Evolutionary conservation across 2,329 filamentous ascomycete genomes (phyloP), one percentile per base, ranked within the genome.

Genomic region (Geosmithia flava): DNA sequence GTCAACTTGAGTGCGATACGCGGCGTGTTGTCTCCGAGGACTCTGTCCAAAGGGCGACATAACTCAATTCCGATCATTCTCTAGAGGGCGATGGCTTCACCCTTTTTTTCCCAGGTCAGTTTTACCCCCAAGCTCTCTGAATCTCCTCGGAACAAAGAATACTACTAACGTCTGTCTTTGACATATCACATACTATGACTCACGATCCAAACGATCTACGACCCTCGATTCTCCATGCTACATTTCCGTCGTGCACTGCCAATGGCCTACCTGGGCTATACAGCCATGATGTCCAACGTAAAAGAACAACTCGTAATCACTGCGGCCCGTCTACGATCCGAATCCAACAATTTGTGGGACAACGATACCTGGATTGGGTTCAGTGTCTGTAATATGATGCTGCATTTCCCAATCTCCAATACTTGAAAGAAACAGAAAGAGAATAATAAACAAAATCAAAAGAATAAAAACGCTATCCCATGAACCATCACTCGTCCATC

Each of bases 61-160:
- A 74, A 88, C 87, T 87, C 85, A 83, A 90, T 89, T 89, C 85
- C 83, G 85, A 88, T 90, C 82, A 89, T 80, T 87, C 83, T 84
- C 82, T 76, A 77, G 80, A 78, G 83, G 83, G 80, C 77, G 83
- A 78, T 80, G 81, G 46, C 63, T 66, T 67, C 63, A 65, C 53
- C 56, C 54, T 61, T 60, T 60, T 57, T 56, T 20, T 52, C 50
- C 15, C 49, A 58, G 57, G 60, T 62, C 54, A 60, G 60, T 59
- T 17, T 20, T 44, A 50, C 17, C 19, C 30, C 42, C 19, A 44
- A 19, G 20, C 11, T 37, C 33, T 13, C 8, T 8, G 23, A 27
- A 4, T 37, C 6, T 13, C 3, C 15, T 13, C 15, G 11, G 7
- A 19, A 20, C 11, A 7, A 53, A 59, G 58, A 53, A 57, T 57